These are phyloP conservation scores for Thermochaetoides dissita DNA, from an alignment of 2,329 filamentous ascomycete species.

Conservation along the genomic window DNA sequence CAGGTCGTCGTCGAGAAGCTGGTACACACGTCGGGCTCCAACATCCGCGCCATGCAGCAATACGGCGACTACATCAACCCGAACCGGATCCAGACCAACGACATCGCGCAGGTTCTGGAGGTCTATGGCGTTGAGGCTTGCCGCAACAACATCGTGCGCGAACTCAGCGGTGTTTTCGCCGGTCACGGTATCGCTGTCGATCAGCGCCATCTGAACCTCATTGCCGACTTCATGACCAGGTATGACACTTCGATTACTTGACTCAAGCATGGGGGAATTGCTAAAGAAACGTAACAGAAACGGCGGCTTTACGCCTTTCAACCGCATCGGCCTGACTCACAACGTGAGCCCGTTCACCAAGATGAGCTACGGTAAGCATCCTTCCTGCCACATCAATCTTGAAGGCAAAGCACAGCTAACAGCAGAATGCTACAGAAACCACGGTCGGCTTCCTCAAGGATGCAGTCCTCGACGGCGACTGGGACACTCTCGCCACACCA, in stretches of 20 bases:
- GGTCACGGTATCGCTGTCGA: constrained; percentile 89
- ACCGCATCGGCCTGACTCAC: constrained; percentile 71
- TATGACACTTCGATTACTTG: background rate
- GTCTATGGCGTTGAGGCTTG: constrained; percentile 91
- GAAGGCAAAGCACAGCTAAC: too few relatives aligned
- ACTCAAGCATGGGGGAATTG: too few relatives aligned
- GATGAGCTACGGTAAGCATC: constrained; percentile 73
- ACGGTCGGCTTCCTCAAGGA: constrained; percentile 89
- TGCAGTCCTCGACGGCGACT: constrained; percentile 78
- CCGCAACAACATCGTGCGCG: constrained; percentile 70
- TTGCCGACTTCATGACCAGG: constrained; percentile 96
- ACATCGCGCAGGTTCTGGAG: constrained; percentile 70
- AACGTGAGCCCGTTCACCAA: constrained; percentile 89
- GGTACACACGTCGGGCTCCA: constrained; percentile 72
- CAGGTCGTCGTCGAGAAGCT: constrained; percentile 34
- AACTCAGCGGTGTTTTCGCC: constrained; percentile 73
- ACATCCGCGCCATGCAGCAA: constrained; percentile 79
- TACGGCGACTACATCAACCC: constrained; percentile 77
- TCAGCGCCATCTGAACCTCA: constrained; percentile 81
- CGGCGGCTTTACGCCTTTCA: constrained; percentile 82
- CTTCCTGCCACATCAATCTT: too few relatives aligned
- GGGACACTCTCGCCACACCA: constrained; percentile 74
- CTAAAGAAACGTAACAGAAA: constrained; percentile 22
- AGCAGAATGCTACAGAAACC: constrained; percentile 34
- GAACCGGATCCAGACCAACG: constrained; percentile 79